Base-by-base conservation (phyloP, 495 filamentous ascomycete genomes). In the Daldinia loculata region DNA sequence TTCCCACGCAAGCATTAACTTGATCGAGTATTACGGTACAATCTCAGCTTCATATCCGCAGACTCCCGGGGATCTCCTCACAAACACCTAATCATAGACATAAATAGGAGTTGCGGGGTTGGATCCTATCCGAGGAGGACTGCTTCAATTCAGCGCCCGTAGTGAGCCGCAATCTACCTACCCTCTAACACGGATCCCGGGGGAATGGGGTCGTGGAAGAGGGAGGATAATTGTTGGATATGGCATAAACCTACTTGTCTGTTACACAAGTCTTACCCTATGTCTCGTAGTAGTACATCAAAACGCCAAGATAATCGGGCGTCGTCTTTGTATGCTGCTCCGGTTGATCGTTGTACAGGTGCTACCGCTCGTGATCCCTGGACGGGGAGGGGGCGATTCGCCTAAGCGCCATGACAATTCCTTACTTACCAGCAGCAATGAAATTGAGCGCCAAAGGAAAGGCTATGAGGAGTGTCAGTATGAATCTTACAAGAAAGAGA, bases 1-100 rank as follows among this genome's bases (percentile, higher is more conserved):
- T 93, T 89, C 91, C 87, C 91, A 93, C 91, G 91, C 91, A 93
- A 93, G 91, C 88, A 91, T 93, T 93, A 93, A 90, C 91, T 93
- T 93, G 91, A 90, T 93, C 91, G 91, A 93, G 91, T 93, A 85
- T 90, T 82, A 92, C 90, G 91, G 91, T 93, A 86, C 89, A 87
- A 88, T 93, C 91, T 93, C 91, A 93, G 91, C 91, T 87, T 92
- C 87, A 79, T 87, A 78, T 85, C 75, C 68, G 61, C 79, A 80
- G 66, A 61, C 41, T 52, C 55, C 36, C 63, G 34, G 58, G 38
- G 66, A 73, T 78, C 75, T 76, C 45, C 72, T 63, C 67, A 36
- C 26, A 61, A 52, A 36, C 62, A 56, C 61, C 61, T 27, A 61
- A 53, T 50, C 8, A 36, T 36, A 14, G 38, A 74, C 27, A 70